These are phyloP conservation scores for Fagus sylvatica DNA, from an alignment of 306 rosid species.

Conservation along the genomic window DNA sequence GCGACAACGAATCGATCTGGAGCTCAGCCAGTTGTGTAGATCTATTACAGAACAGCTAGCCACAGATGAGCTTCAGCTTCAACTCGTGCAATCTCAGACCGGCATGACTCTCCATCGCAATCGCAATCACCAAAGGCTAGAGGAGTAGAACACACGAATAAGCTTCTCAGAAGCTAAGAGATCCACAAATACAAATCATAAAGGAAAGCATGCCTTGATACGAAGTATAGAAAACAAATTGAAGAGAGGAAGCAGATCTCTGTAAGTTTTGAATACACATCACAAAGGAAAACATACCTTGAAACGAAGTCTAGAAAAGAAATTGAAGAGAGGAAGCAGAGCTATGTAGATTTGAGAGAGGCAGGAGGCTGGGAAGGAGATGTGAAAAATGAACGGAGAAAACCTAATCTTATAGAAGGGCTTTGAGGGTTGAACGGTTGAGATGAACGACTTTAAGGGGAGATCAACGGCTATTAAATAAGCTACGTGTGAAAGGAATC, in stretches of 20 bases:
- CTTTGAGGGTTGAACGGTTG: neutral
- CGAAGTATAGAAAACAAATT: too few species aligned
- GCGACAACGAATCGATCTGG: too few species aligned
- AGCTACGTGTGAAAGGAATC: neutral
- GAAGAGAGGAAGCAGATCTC: too few species aligned
- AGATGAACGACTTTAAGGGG: neutral
- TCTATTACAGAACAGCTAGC: neutral
- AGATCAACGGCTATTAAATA: neutral
- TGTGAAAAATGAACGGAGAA: neutral
- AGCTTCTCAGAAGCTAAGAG: neutral
- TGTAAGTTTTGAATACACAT: neutral
- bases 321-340: too few species aligned
- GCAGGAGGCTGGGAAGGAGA: neutral
- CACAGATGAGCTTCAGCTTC: neutral
- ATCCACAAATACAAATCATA: neutral
- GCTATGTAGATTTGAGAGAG: neutral
- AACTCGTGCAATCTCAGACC: neutral
- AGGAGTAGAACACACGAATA: neutral
- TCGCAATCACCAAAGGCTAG: neutral
- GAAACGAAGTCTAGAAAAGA: too few species aligned
- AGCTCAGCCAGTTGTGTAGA: neutral
- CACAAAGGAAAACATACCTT: neutral
- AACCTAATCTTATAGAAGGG: neutral
- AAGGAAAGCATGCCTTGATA: too few species aligned
- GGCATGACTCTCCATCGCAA: neutral